A percentile compares a stretch with the other conserved stretches of the same genome.
Evolutionary conservation across 306 rosid genomes (phyloP).

Genomic region (Quercus engelmannii): DNA sequence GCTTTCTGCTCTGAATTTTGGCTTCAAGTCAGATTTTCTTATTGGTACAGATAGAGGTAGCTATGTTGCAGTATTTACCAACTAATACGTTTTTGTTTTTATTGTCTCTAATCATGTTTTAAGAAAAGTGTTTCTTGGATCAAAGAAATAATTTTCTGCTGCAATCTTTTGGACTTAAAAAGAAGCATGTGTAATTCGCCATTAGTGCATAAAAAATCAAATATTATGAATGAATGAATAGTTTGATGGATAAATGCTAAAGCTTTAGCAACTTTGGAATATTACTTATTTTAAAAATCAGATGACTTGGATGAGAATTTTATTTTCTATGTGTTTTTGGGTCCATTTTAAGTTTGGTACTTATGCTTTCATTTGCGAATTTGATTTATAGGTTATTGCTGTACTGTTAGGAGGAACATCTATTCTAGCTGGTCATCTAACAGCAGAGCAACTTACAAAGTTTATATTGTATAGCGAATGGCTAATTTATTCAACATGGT

Average conservation of each 20-base stretch:
- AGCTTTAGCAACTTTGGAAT: neutral
- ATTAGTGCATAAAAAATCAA: neutral
- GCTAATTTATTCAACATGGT: slow-evolving; percentile 97
- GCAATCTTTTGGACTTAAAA: neutral
- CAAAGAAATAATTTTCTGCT: neutral
- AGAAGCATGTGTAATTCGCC: neutral
- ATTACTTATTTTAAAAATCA: neutral
- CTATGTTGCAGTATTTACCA: neutral
- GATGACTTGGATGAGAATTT: neutral
- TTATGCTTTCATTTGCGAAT: slow-evolving; percentile 22
- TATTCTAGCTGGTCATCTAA: slow-evolving; percentile 80
- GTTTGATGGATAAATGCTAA: neutral
- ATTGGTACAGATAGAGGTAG: neutral
- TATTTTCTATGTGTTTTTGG: neutral
- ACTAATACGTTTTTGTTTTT: neutral
- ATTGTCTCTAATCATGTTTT: neutral
- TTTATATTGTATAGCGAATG: slow-evolving; percentile 91
- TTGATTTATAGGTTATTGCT: slow-evolving; percentile 61
- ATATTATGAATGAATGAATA: neutral
- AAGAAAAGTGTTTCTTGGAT: neutral
- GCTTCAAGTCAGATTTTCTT: neutral
- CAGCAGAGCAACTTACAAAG: slow-evolving; percentile 94
- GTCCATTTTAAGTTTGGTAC: slow-evolving; percentile 21
- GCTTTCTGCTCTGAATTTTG: neutral
- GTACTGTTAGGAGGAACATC: slow-evolving; percentile 87